Evolutionary conservation across 75 land plant genomes (phyloP).

Genomic region (Pinus albicaulis): DNA sequence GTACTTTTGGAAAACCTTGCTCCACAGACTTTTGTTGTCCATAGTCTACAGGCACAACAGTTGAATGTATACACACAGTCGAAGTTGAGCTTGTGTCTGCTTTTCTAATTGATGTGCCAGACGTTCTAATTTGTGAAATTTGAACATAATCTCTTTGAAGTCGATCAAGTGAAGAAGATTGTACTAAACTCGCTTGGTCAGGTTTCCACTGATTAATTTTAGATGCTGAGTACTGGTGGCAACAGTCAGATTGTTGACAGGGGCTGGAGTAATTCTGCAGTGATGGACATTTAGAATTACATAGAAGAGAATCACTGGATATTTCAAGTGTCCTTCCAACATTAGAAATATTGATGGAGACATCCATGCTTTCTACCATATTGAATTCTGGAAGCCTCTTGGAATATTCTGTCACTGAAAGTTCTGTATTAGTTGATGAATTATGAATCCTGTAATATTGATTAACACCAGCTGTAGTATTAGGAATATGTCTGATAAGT

Average conservation of each 20-base stretch:
- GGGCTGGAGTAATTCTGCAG: background rate
- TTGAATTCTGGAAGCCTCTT: background rate
- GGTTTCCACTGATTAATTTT: background rate
- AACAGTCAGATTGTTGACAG: background rate
- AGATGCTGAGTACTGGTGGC: background rate
- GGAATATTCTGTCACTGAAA: background rate
- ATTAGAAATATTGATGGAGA: background rate
- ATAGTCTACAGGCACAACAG: background rate
- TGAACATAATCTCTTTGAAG: background rate
- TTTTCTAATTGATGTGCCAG: background rate
- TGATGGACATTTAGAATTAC: background rate
- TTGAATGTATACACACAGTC: background rate
- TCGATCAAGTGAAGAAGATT: background rate
- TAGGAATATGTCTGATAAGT: background rate
- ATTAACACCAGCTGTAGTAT: background rate
- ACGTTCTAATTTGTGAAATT: background rate
- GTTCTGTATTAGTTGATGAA: background rate
- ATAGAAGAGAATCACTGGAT: background rate
- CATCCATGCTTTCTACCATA: slow-evolving; percentile 1
- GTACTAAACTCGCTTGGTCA: no score
- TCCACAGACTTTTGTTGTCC: background rate
- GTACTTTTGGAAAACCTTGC: background rate
- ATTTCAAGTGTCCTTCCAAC: background rate
- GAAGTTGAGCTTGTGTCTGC: background rate
- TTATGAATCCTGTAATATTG: background rate